Base-by-base conservation (phyloP, 2,329 filamentous ascomycete genomes). In the Cadophora luteo-olivacea region DNA sequence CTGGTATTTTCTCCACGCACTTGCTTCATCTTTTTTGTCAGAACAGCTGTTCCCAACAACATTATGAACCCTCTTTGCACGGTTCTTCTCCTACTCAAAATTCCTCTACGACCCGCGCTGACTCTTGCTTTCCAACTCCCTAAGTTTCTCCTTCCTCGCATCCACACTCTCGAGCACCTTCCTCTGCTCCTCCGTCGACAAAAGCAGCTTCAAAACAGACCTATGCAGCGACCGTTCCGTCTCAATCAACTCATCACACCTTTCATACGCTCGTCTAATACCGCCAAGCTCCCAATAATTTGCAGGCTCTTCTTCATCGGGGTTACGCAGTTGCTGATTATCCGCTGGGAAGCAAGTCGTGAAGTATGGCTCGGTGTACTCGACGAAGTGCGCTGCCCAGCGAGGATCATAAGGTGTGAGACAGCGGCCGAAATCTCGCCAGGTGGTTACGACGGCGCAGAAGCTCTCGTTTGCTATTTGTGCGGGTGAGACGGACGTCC, bases 341-440 rank as follows among this genome's bases (percentile, higher is more conserved):
- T 45, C n/a, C 9, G 32, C 32, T 19, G 54, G 29, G 19, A 32
- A 25, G 4, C 19, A 3, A 11, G 19, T n/a, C 4, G 45, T 48
- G 19, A 48, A 48, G 45, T n/a, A 7, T 4, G 45, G 45, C 19
- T 48, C 45, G 9, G 45, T n/a, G 29, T 57, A 67, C 16, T 63
- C 60, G 6, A 19, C 9, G 25, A 66, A 69, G 36, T 69, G 67
- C 0, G 67, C 60, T 24, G 8, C n/a, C 58, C 58, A 69, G 51
- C 67, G 32, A 8, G 64, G 67, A 55, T 69, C 67, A 16, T 36
- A 69, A 2, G 61, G 55, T 8, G 55, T 66, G 22, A 54, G 45
- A 41, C 67, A 69, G 5, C 33, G 29, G n/a, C 67, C 67, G 25
- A 69, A 69, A 49, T 69, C 67, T 4, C 67, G 58, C 64, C 64